phyloP scores from a whole-genome alignment of 2,329 filamentous ascomycete genomes.

The Phyllosticta citrichinensis region DNA sequence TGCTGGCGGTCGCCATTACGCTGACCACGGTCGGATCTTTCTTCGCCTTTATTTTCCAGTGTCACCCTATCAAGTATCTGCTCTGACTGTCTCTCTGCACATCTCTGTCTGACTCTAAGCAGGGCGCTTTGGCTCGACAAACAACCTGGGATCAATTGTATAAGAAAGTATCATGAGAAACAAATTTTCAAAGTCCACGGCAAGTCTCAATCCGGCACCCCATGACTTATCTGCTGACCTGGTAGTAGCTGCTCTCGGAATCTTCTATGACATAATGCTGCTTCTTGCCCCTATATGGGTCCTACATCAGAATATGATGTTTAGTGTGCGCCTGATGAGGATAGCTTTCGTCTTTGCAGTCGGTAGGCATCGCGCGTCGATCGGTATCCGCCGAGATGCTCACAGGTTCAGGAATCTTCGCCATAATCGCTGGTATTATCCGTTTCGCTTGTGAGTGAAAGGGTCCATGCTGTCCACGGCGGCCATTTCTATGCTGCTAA shows the following conservation, averaged over 20 bases:
- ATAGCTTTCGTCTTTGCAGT: slow-evolving; percentile 30
- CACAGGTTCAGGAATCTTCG: slow-evolving; percentile 22
- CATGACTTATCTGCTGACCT: no score
- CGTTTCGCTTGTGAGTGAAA: slow-evolving; percentile 23
- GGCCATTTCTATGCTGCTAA: background rate
- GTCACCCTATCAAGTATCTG: slow-evolving; percentile 7
- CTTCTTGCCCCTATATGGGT: slow-evolving; percentile 19
- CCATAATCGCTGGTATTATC: slow-evolving; percentile 29
- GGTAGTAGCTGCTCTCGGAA: slow-evolving; percentile 12
- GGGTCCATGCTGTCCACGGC: background rate
- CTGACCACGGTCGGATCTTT: slow-evolving; percentile 4
- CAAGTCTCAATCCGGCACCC: background rate
- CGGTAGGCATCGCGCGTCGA: background rate
- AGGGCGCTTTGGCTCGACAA: slow-evolving; percentile 10
- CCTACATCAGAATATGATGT: slow-evolving; percentile 28
- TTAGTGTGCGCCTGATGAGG: slow-evolving; percentile 23
- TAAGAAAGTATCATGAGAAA: slow-evolving; percentile 2
- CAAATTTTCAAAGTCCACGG: background rate
- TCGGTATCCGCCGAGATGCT: background rate
- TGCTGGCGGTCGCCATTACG: background rate
- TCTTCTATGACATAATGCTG: slow-evolving; percentile 26
- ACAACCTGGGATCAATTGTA: slow-evolving; percentile 19
- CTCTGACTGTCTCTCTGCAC: background rate
- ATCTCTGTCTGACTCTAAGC: background rate
- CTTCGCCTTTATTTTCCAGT: slow-evolving; percentile 9